Conservation (phyloP, 805 yeast species). For the Saccharomycopsis sp. region DNA sequence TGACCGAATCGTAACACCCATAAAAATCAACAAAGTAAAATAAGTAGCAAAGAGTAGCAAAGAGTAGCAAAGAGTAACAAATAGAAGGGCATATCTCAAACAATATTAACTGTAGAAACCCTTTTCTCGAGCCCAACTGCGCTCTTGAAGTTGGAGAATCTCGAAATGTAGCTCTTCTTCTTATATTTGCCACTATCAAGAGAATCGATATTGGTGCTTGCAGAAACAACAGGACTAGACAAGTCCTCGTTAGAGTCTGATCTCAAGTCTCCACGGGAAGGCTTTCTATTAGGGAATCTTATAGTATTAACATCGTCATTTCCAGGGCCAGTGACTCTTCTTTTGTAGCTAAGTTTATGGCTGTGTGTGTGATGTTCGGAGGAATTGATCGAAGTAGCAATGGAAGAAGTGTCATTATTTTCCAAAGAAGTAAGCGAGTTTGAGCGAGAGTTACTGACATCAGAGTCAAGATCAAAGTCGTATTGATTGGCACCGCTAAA, state of each 20-base stretch:
- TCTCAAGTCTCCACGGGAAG: neutral
- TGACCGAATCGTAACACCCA: neutral
- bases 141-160: neutral
- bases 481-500: neutral
- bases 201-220: neutral
- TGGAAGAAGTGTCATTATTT: neutral
- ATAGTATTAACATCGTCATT: neutral
- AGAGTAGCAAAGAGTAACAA: neutral
- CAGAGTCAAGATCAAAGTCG: neutral
- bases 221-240: neutral
- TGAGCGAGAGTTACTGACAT: neutral
- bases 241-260: neutral
- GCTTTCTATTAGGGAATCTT: neutral
- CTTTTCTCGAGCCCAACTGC: conserved; percentile 3
- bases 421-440: neutral
- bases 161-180: conserved; percentile 2
- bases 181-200: neutral
- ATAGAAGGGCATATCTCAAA: neutral
- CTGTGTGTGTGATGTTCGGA: neutral
- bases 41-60: neutral
- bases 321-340: neutral
- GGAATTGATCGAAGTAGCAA: conserved; percentile 1
- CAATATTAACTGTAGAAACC: neutral
- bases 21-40: neutral
- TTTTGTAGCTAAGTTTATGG: conserved; percentile 3